Evolutionary conservation across 2,329 filamentous ascomycete species (phyloP), one percentile per base, ranked within the genome.

Genomic region (Dendryphion nanum): DNA sequence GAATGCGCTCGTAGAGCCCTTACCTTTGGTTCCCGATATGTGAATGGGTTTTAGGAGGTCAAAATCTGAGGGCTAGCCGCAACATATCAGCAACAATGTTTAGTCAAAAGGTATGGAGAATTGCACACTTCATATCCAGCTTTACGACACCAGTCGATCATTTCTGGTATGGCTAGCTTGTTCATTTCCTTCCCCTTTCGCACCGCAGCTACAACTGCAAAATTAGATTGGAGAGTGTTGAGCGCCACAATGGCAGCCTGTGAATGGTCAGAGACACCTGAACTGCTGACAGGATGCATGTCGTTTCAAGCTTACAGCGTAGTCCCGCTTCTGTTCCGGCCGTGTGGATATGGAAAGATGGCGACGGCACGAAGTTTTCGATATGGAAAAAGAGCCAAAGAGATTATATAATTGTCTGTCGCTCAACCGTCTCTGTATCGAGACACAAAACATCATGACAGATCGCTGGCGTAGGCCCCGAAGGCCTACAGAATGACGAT

Each of bases 1-100:
- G 62, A 90, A 91, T 7, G 90, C 85, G 48, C 86, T 88, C 1
- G 89, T 89, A 2, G 87, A 93, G 28, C 90, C 90, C 65, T 96
- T 97, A 43, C 91, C 91, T 64, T 96, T 97, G 4, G 90, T 96
- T 10, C 91, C 91, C 1, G 91, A 87, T 31, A 97, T 82, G 61
- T 97, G 91, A 44, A 97, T 81, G 49, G 76, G 70, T 42, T 78
- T 83, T 45, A 85, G 57, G 7, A 59, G 67, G 46, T 82, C 71
- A 50, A 85, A 75, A 42, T 83, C 79, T 12, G 76, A 74, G 14
- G 81, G 79, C 79, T 84, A 19, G 20, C 13, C 13, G 23, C 10
- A 10, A 26, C 10, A n/a, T 8, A 26, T 21, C 10, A 18, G 15
- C 4, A 31, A n/a, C 18, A 14, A 7, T 8, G 6, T n/a, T 14